A percentile compares a stretch with the other conserved stretches of the same genome.
These are phyloP conservation scores for Fomitopsis pinicola DNA, from an alignment of 1,284 basidiomycete species.

Conservation along the genomic window DNA sequence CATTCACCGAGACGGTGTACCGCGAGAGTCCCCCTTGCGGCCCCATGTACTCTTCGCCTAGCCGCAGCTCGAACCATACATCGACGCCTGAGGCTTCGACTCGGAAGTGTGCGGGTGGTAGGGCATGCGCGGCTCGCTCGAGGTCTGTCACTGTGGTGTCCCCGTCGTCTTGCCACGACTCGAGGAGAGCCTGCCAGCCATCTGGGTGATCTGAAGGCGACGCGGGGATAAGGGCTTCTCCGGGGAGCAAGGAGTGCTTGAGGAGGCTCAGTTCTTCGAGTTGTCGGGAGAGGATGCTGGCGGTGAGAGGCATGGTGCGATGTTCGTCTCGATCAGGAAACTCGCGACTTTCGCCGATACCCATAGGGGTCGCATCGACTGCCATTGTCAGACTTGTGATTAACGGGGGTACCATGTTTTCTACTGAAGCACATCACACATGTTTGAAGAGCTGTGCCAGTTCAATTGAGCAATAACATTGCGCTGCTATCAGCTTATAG, in stretches of 20 bases:
- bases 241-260: constrained; percentile 54
- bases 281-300: constrained; percentile 6
- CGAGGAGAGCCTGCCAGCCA: constrained; percentile 35
- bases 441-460: too few relatives aligned
- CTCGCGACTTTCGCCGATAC: too few relatives aligned
- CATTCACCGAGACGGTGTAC: constrained; percentile 37
- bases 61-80: constrained; percentile 39
- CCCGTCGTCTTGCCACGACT: constrained; percentile 18
- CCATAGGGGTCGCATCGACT: too few relatives aligned
- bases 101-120: constrained; percentile 32
- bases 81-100: constrained; percentile 30
- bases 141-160: background rate
- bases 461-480: too few relatives aligned
- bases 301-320: constrained; percentile 3
- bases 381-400: too few relatives aligned
- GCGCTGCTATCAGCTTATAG: too few relatives aligned
- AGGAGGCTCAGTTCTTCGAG: constrained; percentile 53
- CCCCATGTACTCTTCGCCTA: constrained; percentile 19
- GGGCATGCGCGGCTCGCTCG: background rate
- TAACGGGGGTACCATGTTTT: too few relatives aligned
- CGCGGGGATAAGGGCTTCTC: constrained; percentile 44
- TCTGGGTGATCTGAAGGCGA: constrained; percentile 28
- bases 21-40: constrained; percentile 2
- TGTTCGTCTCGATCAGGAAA: too few relatives aligned
- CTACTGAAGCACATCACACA: too few relatives aligned